Evolutionary conservation across 1,284 basidiomycete species (phyloP), one percentile per base, ranked within the genome.

Genomic region (Sparassis latifolia): DNA sequence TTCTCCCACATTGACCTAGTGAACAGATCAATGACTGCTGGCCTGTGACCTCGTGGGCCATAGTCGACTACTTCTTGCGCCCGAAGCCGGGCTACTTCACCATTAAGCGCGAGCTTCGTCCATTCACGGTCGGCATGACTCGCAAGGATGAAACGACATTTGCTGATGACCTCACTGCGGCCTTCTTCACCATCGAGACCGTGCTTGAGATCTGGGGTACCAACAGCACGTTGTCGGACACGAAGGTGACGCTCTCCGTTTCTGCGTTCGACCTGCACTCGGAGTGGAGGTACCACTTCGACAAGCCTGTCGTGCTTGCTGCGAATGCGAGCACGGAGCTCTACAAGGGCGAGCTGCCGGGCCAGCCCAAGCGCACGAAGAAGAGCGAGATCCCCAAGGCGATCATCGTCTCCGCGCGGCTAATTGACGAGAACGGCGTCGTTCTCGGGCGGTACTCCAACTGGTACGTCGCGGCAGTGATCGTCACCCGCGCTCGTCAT

Each of bases 251-350:
- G 12, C 71, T 94, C 52, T 82, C 86, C 55, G 76, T 94, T 43
- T 76, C 77, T 30, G 76, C 78, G 4, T 92, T 86, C 63, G 86
- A 92, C 62, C 66, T 89, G 44, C 65, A 78, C 48, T 75, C 83
- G 31, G 70, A 78, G 46, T 83, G 82, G 79, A 76, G 66, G 31
- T 72, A 82, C 45, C 71, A 61, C 20, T 81, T 75, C 69, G 59
- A 67, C 27, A 70, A 76, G 57, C 69, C 77, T 12, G 75, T 86
- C 37, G 66, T 71, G 0, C 74, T 95, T 41, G 70, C 71, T 35
- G 73, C 83, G 10, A 95, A 95, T 66, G 73, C 86, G n/a, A 86
- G 85, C 57, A 93, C 89, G 2, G 91, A 95, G 66, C 69, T 95
- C 10, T 86, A 78, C 73, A 79, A 75, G 57, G 86, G 86, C 27